phyloP scores from a whole-genome alignment of 495 filamentous ascomycete species.

The Neurospora tetraspora region DNA sequence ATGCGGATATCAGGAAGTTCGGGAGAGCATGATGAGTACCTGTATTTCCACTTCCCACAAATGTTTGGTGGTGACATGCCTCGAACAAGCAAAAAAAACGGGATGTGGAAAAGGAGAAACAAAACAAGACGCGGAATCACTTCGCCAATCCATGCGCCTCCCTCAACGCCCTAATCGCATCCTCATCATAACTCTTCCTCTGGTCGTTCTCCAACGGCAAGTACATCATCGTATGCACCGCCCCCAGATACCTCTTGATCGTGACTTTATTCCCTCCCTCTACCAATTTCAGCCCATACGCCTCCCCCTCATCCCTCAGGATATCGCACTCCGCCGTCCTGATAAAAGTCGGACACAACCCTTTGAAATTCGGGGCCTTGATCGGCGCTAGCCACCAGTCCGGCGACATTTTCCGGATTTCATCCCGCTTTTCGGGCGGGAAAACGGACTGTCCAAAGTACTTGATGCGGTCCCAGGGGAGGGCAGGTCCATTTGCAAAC shows the following conservation, averaged over 20 bases:
- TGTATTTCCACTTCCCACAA: not conserved
- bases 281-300: conserved; percentile 37
- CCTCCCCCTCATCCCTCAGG: conserved; percentile 43
- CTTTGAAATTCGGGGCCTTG: conserved; percentile 30
- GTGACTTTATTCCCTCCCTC: conserved; percentile 37
- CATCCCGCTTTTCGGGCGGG: conserved; percentile 10
- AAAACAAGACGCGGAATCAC: not conserved
- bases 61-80: not conserved
- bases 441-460: conserved; percentile 33
- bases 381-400: conserved; percentile 32
- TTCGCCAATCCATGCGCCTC: conserved; percentile 18
- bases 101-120: not conserved
- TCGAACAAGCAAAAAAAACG: not conserved
- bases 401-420: conserved; percentile 18
- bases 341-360: conserved; percentile 36
- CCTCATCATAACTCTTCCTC: conserved; percentile 26
- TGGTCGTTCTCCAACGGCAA: conserved; percentile 18
- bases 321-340: conserved; percentile 41
- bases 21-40: not conserved
- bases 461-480: conserved; percentile 39
- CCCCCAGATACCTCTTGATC: conserved; percentile 35
- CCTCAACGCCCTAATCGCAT: conserved; percentile 21
- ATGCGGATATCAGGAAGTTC: not conserved
- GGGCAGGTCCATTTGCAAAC: conserved; percentile 33
- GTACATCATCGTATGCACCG: conserved; percentile 43